A percentile compares a stretch with the other conserved stretches of the same genome.
Conservation (phyloP, 2,329 filamentous ascomycete species). For the Volutella citrinella region DNA sequence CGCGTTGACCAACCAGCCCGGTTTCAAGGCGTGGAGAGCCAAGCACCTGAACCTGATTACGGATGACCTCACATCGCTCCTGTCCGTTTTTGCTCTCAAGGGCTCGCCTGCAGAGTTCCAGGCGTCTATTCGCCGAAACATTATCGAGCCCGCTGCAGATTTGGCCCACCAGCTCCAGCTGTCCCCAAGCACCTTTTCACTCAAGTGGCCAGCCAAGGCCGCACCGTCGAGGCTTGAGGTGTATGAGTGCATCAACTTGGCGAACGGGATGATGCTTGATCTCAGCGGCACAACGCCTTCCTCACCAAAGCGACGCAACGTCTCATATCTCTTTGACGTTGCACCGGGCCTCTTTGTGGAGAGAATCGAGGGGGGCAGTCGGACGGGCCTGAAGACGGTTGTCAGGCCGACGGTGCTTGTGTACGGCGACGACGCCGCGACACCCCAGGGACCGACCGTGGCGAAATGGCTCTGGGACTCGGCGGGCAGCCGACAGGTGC, state of each 20-base stretch:
- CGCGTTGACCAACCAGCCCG: constrained; percentile 29
- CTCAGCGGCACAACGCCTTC: constrained; percentile 26
- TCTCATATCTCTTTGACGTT: constrained; percentile 35
- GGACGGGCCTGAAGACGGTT: constrained; percentile 29
- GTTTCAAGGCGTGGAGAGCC: constrained; percentile 28
- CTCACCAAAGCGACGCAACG: constrained; percentile 27
- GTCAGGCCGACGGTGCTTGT: constrained; percentile 33
- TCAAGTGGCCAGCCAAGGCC: constrained; percentile 36
- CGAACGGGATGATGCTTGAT: constrained; percentile 26
- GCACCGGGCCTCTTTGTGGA: constrained; percentile 37
- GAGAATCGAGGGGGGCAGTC: constrained; percentile 31
- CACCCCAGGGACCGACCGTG: constrained; percentile 30
- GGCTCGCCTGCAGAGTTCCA: constrained; percentile 27
- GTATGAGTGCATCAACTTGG: constrained; percentile 36
- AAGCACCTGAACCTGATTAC: constrained; percentile 27
- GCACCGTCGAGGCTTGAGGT: constrained; percentile 34
- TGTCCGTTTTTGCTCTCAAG: constrained; percentile 29
- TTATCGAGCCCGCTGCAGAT: constrained; percentile 34
- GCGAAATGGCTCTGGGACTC: constrained; percentile 33
- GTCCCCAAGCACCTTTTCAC: constrained; percentile 30
- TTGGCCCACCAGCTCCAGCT: constrained; percentile 36
- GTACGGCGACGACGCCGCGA: constrained; percentile 23
- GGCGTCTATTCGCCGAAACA: constrained; percentile 28
- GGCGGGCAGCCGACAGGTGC: constrained; percentile 15
- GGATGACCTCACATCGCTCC: constrained; percentile 32